Evolutionary conservation across 345 rosid genomes (phyloP).

Genomic region (Gossypium bickii): DNA sequence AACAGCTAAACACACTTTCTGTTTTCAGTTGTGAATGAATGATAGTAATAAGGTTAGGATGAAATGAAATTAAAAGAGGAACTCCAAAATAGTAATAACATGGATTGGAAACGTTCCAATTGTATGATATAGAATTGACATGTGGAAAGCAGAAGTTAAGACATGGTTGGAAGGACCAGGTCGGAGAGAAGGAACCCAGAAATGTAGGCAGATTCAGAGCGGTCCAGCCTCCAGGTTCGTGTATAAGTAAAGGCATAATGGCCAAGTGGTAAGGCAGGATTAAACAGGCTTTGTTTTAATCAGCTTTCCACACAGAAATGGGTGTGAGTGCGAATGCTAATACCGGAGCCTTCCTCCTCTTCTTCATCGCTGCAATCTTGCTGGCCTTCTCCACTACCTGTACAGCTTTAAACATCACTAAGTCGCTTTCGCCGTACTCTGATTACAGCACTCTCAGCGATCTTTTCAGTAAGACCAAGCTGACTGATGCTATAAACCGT

Average conservation of each 20-base stretch:
- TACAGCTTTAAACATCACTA: constrained; percentile 38
- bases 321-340: constrained; percentile 23
- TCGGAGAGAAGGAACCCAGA: neutral
- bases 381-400: constrained; percentile 21
- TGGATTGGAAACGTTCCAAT: neutral
- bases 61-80: neutral
- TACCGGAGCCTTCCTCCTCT: constrained; percentile 22
- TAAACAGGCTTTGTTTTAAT: constrained; percentile 12
- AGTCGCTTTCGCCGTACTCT: constrained; percentile 28
- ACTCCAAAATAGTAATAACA: neutral
- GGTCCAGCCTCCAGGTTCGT: too few species aligned
- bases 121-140: neutral
- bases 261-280: neutral
- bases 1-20: too few species aligned
- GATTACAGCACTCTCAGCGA: constrained; percentile 38
- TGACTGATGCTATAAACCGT: constrained; percentile 27
- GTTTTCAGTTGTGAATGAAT: neutral
- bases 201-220: neutral
- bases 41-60: neutral
- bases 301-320: neutral
- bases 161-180: neutral
- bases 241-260: neutral
- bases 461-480: constrained; percentile 33
- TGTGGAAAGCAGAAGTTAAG: neutral
- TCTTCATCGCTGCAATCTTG: constrained; percentile 23